Evolutionary conservation across 148 eudicot species (phyloP).

Genomic region (Mesembryanthemum crystallinum): DNA sequence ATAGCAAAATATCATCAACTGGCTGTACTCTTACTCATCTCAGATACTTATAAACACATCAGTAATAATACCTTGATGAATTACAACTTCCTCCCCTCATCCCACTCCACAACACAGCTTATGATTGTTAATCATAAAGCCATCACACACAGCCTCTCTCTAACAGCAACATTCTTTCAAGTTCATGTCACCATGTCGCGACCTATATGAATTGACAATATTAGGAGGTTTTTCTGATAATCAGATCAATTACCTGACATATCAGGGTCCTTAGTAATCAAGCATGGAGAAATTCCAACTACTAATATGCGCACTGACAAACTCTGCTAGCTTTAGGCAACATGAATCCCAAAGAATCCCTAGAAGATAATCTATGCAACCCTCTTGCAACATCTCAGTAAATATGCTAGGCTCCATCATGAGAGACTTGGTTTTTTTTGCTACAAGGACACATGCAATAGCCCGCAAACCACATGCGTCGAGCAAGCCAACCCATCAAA

Average conservation of each 20-base stretch:
- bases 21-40: too few species aligned
- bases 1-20: too few species aligned
- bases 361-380: too few species aligned
- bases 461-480: too few species aligned
- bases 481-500: too few species aligned
- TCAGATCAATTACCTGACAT: neutral
- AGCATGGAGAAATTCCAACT: neutral
- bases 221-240: neutral
- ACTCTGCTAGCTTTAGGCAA: neutral
- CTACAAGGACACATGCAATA: too few species aligned
- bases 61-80: too few species aligned
- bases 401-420: too few species aligned
- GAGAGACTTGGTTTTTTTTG: too few species aligned
- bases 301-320: neutral
- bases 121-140: neutral
- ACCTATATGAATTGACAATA: neutral
- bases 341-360: neutral
- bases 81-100: neutral
- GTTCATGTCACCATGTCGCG: neutral
- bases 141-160: neutral
- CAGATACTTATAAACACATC: too few species aligned
- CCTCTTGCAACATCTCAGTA: too few species aligned
- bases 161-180: neutral
- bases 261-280: neutral
- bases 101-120: too few species aligned